Evolutionary conservation across 2,329 filamentous ascomycete genomes (phyloP), one percentile per base, ranked within the genome.

Genomic region (Fonsecaea erecta): DNA sequence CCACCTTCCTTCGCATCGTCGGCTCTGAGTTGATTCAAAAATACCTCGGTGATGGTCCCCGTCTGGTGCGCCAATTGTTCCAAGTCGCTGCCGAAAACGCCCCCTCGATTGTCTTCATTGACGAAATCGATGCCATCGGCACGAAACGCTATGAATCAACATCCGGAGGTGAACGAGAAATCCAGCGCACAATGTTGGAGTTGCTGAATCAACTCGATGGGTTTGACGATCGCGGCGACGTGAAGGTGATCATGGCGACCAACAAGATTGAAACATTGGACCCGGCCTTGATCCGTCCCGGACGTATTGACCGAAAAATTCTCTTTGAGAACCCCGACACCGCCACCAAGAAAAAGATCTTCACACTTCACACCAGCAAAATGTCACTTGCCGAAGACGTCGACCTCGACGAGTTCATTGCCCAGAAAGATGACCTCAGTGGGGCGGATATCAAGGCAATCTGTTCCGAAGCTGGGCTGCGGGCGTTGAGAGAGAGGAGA

Each of bases 251-350:
- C 78, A 98, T 99, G 93, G 96, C 95, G 12, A 99, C 95, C 71
- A 99, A 99, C 88, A 99, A 99, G 87, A 99, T 99, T 72, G 96
- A 99, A 72, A 96, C 92, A 3, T 85, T 99, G 30, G 96, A 99
- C 75, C 95, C 95, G 62, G 95, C 95, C 18, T 84, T 99, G 72
- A 99, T 99, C 76, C 90, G 95, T 71, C 95, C 95, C 52, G 95
- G 95, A 70, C 93, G 95, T 85, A 99, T 99, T 78, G 95, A 99
- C 79, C 90, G 95, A 73, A 99, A 99, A 86, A 99, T 99, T 77
- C 81, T 90, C 70, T 90, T 90, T 70, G 88, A 90, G 79, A 90
- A 88, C 74, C 88, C 88, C 26, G 88, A 90, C 72, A 87, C 97
- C 84, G 93, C 94, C 80, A 99, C 95, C 64, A 90, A 90, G 82